Percentiles rank a stretch among this genome's conserved stretches.
Evolutionary conservation across 768 basidiomycete genomes (phyloP).

Genomic region (Leucocoprinus sp.): DNA sequence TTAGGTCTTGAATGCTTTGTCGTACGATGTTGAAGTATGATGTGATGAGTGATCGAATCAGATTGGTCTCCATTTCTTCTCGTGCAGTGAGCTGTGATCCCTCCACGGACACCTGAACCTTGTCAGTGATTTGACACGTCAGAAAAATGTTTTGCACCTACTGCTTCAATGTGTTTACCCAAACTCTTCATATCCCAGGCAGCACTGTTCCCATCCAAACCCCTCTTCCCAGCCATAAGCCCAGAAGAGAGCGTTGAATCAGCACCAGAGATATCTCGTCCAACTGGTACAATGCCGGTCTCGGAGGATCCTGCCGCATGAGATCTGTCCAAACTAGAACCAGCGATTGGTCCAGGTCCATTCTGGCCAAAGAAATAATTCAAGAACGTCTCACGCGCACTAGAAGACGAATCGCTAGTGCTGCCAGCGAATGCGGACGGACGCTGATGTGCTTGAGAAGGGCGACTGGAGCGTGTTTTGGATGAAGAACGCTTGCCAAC

Average conservation of each 20-base stretch:
- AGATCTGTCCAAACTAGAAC: conserved; percentile 39
- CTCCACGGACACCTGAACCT: conserved; percentile 48
- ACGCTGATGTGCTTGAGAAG: conserved; percentile 13
- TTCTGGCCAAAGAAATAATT: conserved; percentile 98
- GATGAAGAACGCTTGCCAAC: conserved; percentile 29
- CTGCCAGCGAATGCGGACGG: neutral
- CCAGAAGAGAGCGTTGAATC: conserved; percentile 48
- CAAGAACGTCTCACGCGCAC: conserved; percentile 86
- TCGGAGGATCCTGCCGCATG: conserved; percentile 11
- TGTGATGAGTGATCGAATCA: conserved; percentile 90
- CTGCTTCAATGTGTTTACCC: conserved; percentile 95
- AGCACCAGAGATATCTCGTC: conserved; percentile 54
- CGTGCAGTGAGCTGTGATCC: conserved; percentile 60
- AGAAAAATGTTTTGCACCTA: conserved; percentile 35
- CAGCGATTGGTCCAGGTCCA: conserved; percentile 65
- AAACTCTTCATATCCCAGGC: conserved; percentile 99
- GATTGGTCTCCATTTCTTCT: conserved; percentile 94
- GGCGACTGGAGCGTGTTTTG: conserved; percentile 21
- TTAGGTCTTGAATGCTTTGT: conserved; percentile 92
- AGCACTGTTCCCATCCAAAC: conserved; percentile 68
- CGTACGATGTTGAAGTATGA: conserved; percentile 96
- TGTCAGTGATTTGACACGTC: conserved; percentile 6
- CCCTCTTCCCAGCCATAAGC: conserved; percentile 57
- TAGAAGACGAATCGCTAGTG: conserved; percentile 25
- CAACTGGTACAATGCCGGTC: conserved; percentile 36